Base-by-base conservation (phyloP, 2,329 filamentous ascomycete species). In the Clonostachys rosea region DNA sequence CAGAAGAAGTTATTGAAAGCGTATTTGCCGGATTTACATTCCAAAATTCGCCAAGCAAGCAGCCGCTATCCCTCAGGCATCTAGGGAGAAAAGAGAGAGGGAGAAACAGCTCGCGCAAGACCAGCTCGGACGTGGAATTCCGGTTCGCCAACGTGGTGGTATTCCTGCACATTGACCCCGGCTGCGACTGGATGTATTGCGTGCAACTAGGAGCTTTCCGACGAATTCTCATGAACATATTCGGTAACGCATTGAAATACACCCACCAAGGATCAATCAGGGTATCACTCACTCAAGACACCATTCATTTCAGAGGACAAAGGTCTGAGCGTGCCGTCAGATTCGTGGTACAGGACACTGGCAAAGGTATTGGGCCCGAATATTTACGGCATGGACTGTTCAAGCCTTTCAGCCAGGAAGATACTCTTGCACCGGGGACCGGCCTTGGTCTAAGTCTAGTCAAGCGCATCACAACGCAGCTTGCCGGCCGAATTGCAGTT, bases 401-500 rank as follows among this genome's bases (percentile, higher is more conserved):
- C 56, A 79, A 75, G 0, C 80, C 83, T 0, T 87, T 87, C 50
- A 63, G 72, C 0, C 85, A 89, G 51, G 85, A 88, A 54, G 74
- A 86, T 42, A 63, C 69, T 0, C 60, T 88, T 2, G 70, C 76
- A 0, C 74, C 77, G 0, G 84, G 84, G 0, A 78, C 79, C 1
- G 84, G 84, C 0, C 67, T 89, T 0, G 85, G 86, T 0, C 62
- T 89, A 33, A 83, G 79, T 39, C 78, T 89, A 8, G 84, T 88
- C 3, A 73, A 76, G 18, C 67, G 71, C 44, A 78, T 88, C 6
- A 75, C 83, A 2, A 69, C 73, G 13, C 73, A 77, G 8, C 65
- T 87, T 0, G 73, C 74, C 24, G 84, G 84, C 0, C 69, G 68
- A 2, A 78, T 89, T 40, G 68, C 75, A 2, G 72, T 88, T n/a